Conservation (phyloP, 345 rosid genomes). For the Moricandia moricandioides region DNA sequence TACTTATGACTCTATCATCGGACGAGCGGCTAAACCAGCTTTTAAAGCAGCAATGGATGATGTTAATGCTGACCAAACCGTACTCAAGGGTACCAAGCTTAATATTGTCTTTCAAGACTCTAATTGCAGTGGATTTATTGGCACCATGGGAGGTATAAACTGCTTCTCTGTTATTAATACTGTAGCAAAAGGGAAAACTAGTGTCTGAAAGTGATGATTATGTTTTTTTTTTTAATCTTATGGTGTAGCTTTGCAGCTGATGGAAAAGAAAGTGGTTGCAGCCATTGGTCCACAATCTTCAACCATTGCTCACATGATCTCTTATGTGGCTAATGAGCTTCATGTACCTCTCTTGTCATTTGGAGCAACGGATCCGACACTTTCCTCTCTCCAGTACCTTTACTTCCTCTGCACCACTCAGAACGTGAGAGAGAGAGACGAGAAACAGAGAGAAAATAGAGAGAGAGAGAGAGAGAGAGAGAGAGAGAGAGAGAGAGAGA, state of each 20-base stretch:
- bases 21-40: conserved; percentile 71
- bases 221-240: neutral
- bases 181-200: neutral
- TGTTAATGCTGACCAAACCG: too few relatives aligned
- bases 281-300: conserved; percentile 97
- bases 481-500: too few relatives aligned
- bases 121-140: too few relatives aligned
- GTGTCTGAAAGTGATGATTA: neutral
- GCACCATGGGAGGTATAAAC: conserved; percentile 37
- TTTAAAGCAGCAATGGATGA: conserved; percentile 56
- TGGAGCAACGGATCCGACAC: conserved; percentile 70
- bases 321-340: conserved; percentile 66
- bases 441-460: too few relatives aligned
- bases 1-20: conserved; percentile 69
- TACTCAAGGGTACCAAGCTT: too few relatives aligned
- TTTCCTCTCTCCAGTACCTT: conserved; percentile 58
- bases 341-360: conserved; percentile 70
- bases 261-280: conserved; percentile 63
- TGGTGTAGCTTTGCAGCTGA: conserved; percentile 84
- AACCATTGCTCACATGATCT: conserved; percentile 79
- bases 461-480: too few relatives aligned
- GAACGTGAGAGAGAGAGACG: too few relatives aligned
- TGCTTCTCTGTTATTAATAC: neutral
- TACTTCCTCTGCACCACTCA: conserved; percentile 68
- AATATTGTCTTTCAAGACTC: too few relatives aligned